phyloP scores from a whole-genome alignment of 2,329 filamentous ascomycete genomes.

The Lojkania enalia region DNA sequence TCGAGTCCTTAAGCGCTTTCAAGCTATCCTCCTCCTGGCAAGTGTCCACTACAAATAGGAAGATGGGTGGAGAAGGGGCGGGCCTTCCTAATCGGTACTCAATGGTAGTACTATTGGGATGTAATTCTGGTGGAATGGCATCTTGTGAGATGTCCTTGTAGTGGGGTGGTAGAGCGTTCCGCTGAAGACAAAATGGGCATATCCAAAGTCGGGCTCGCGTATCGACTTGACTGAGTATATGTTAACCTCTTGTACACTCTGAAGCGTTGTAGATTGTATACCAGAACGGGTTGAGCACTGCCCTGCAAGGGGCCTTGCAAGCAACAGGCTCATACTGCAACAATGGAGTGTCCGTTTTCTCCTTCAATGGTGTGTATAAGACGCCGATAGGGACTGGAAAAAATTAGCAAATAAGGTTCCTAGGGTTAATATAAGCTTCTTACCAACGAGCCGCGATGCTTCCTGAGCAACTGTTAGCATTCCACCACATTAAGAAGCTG shows the following conservation, averaged over 20 bases:
- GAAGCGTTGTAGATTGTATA: conserved; percentile 49
- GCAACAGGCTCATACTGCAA: conserved; percentile 95
- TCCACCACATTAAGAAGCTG: conserved; percentile 15
- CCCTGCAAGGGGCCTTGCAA: conserved; percentile 94
- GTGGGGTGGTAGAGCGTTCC: conserved; percentile 79
- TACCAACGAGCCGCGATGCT: conserved; percentile 80
- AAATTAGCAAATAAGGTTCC: conserved; percentile 13
- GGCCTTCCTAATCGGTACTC: conserved; percentile 81
- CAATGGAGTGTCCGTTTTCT: conserved; percentile 85
- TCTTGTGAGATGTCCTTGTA: conserved; percentile 89
- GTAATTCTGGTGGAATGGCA: conserved; percentile 80
- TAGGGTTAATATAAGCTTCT: conserved; percentile 8
- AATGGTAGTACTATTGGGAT: conserved; percentile 83
- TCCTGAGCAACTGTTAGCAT: conserved; percentile 61
- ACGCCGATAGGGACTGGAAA: conserved; percentile 84
- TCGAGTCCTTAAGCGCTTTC: conserved; percentile 79
- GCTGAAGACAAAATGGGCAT: conserved; percentile 83
- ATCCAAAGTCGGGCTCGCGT: conserved; percentile 84
- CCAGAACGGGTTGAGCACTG: conserved; percentile 97
- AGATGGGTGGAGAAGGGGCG: conserved; percentile 83
- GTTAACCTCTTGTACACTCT: conserved; percentile 18
- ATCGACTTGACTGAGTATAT: conserved; percentile 69
- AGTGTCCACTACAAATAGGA: conserved; percentile 84
- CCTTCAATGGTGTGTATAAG: conserved; percentile 93
- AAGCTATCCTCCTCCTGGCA: conserved; percentile 88